Percentiles rank a stretch among this genome's conserved stretches.
Evolutionary conservation across 169 alveolate species (phyloP).

Genomic region (Cryptosporidium viatorum): DNA sequence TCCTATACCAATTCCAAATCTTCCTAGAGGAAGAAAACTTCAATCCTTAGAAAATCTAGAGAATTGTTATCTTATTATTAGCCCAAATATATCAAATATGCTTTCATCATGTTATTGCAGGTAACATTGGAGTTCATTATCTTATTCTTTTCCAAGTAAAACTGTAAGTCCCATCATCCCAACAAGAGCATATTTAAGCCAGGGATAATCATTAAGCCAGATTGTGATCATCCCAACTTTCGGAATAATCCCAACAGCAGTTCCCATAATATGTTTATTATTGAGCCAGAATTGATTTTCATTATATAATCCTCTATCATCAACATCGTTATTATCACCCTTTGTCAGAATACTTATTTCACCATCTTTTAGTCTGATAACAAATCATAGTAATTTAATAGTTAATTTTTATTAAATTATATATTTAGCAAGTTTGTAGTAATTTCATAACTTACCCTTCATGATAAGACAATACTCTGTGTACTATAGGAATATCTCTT

Average conservation of each 20-base stretch:
- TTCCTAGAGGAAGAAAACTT: conserved; percentile 48
- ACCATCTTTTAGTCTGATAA: conserved; percentile 79
- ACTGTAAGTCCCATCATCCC: conserved; percentile 79
- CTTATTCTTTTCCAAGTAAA: conserved; percentile 71
- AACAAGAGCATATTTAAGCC: conserved; percentile 79
- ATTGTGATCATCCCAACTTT: conserved; percentile 93
- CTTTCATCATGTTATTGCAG: conserved; percentile 7
- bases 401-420: background rate
- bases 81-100: conserved; percentile 33
- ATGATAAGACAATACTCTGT: conserved; percentile 88
- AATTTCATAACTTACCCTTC: conserved; percentile 73
- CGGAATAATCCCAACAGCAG: conserved; percentile 89
- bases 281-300: conserved; percentile 87
- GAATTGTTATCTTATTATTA: conserved; percentile 9
- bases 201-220: conserved; percentile 90
- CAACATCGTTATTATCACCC: conserved; percentile 95
- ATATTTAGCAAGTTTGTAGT: background rate
- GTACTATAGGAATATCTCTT: conserved; percentile 95
- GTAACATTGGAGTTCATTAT: background rate
- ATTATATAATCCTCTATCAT: conserved; percentile 93
- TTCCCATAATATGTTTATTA: conserved; percentile 89
- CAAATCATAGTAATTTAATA: background rate
- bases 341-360: conserved; percentile 89
- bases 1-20: conserved; percentile 64
- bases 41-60: conserved; percentile 19